Base-by-base conservation (phyloP, 495 filamentous ascomycete species). In the Penicillium ochrochloron region DNA sequence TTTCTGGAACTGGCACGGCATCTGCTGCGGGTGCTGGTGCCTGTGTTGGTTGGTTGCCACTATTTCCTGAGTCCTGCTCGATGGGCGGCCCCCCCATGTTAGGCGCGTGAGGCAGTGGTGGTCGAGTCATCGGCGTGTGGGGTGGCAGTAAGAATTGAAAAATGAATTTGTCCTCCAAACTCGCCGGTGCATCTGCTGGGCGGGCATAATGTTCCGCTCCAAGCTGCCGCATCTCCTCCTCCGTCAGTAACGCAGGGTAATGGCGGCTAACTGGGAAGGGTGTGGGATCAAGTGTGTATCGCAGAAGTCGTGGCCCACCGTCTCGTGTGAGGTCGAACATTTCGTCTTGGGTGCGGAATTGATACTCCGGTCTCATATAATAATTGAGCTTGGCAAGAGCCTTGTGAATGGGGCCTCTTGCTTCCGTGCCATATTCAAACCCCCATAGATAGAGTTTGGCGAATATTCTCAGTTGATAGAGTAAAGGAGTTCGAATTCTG, bases 301-400 rank as follows among this genome's bases (percentile, higher is more conserved):
- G 64, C 44, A 81, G 56, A 9, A 79, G 61, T 14, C 79, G 70
- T 55, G 79, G 77, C 0, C 79, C 79, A 51, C 70, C 70, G 63
- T 81, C 79, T 21, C 75, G 69, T 2, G 52, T 50, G 3, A 72
- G 21, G 27, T 73, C 66, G 19, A 57, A 48, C 1, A 78, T 8
- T 9, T 76, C 70, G 0, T 11, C n/a, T 9, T 59, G 67, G 11
- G 21, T 57, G 2, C 42, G 33, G 0, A 74, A 71, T 3, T 61
- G 64, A 48, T 75, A 66, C 3, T 60, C 14, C 19, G 65, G 50
- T 27, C 63, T 65, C 55, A 67, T 65, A 29, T 78, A 63, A 25
- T 73, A 80, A 27, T 76, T 57, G 8, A 76, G 46, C 51, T 79
- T 80, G 44, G 51, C 69, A 23, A 80, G 25, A 1, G 19, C 23